Evolutionary conservation across 257 asterid species (phyloP).

Genomic region (Lavandula angustifolia): DNA sequence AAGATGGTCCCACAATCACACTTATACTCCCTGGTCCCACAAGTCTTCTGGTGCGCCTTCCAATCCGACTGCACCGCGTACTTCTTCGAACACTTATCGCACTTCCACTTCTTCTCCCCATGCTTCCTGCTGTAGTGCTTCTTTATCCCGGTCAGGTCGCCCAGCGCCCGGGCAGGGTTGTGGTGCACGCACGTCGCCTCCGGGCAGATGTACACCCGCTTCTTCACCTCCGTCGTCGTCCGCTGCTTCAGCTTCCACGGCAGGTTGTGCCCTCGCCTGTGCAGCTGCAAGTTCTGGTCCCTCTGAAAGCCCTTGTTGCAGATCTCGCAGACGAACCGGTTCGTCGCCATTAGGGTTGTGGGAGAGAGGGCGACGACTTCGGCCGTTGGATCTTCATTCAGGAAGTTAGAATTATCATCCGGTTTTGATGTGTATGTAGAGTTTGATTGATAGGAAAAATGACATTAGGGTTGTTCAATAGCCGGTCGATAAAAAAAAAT

Average conservation of each 20-base stretch:
- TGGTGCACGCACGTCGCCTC: constrained; percentile 81
- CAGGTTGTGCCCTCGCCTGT: constrained; percentile 82
- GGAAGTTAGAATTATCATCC: no score
- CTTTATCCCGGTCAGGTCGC: constrained; percentile 61
- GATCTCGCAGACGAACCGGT: constrained; percentile 62
- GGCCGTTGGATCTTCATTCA: constrained; percentile 82
- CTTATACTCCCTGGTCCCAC: constrained; percentile 82
- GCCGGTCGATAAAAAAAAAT: no score
- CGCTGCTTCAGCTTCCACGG: constrained; percentile 87
- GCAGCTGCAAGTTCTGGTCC: constrained; percentile 63
- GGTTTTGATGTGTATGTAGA: no score
- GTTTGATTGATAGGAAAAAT: no score
- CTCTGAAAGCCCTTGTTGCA: no score
- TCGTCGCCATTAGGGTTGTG: constrained; percentile 81
- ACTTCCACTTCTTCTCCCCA: constrained; percentile 89
- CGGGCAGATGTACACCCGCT: constrained; percentile 81
- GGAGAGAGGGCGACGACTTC: constrained; percentile 88
- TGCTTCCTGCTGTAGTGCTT: constrained; percentile 84
- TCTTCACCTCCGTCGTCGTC: constrained; percentile 54
- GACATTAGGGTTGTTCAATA: no score
- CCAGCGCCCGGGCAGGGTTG: constrained; percentile 50
- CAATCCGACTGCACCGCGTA: constrained; percentile 55
- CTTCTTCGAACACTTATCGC: no score
- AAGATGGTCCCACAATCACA: constrained; percentile 95
- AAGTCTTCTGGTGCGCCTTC: constrained; percentile 93